phyloP scores from a whole-genome alignment of 176 grass and related monocot species.

The Juncus inflexus region DNA sequence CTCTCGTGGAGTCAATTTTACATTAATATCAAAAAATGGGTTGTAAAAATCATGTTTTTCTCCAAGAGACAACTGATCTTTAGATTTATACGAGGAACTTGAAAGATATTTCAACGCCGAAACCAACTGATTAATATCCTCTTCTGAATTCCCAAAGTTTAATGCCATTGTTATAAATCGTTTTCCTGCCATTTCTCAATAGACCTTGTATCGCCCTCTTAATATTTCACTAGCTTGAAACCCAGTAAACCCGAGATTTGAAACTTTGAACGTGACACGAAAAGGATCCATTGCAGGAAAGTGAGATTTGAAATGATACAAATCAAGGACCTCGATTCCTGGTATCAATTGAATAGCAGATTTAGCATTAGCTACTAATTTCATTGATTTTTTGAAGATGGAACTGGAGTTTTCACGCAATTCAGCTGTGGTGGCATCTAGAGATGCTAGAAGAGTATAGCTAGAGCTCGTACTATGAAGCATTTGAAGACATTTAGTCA shows the following conservation, averaged over 20 bases:
- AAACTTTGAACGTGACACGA: conserved; percentile 44
- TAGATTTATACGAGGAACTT: conserved; percentile 24
- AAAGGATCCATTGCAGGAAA: conserved; percentile 68
- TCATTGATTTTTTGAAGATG: conserved; percentile 39
- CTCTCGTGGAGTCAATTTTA: conserved; percentile 53
- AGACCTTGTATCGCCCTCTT: conserved; percentile 32
- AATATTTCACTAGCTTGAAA: conserved; percentile 50
- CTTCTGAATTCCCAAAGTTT: conserved; percentile 54
- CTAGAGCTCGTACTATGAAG: conserved; percentile 78
- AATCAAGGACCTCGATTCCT: conserved; percentile 48
- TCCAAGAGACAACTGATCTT: conserved; percentile 8
- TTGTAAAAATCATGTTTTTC: conserved; percentile 3
- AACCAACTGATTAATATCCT: conserved; percentile 53
- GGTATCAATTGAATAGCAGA: conserved; percentile 30
- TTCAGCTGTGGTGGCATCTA: conserved; percentile 73
- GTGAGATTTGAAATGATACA: conserved; percentile 38
- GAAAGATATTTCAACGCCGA: conserved; percentile 29
- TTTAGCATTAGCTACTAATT: conserved; percentile 34
- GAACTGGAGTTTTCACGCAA: conserved; percentile 32
- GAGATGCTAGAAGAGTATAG: conserved; percentile 60
- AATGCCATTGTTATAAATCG: conserved; percentile 45
- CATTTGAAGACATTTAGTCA: conserved; percentile 55
- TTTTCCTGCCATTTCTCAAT: conserved; percentile 58
- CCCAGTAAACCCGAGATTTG: conserved; percentile 42
- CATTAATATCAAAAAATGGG: conserved; percentile 28